A percentile compares a stretch with the other conserved stretches of the same genome.
These are phyloP conservation scores for Rhizopogon sp. DNA, from an alignment of 768 basidiomycete species.

Conservation along the genomic window DNA sequence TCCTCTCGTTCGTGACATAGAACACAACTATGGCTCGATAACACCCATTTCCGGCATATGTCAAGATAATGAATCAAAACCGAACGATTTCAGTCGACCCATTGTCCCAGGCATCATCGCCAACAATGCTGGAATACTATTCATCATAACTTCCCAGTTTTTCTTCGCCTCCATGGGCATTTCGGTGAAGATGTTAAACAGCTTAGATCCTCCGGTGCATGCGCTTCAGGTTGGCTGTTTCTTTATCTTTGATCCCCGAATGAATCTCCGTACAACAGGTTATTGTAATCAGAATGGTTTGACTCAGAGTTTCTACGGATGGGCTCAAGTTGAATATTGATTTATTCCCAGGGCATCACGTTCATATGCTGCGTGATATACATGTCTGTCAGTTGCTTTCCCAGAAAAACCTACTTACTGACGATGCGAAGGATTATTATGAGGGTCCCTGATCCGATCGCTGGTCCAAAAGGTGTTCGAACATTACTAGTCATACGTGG, in stretches of 20 bases:
- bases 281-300: slow-evolving; percentile 56
- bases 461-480: slow-evolving; percentile 69
- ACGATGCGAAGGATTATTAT: slow-evolving; percentile 27
- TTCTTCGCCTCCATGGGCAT: slow-evolving; percentile 60
- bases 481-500: slow-evolving; percentile 53
- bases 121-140: slow-evolving; percentile 53
- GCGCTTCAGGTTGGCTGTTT: slow-evolving; percentile 43
- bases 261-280: slow-evolving; percentile 28
- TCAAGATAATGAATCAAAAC: neutral
- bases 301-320: slow-evolving; percentile 4
- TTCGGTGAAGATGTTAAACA: slow-evolving; percentile 57
- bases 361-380: slow-evolving; percentile 47
- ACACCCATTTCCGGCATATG: too few species aligned
- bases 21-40: neutral
- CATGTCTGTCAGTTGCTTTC: slow-evolving; percentile 32
- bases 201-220: slow-evolving; percentile 52
- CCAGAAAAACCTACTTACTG: neutral
- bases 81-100: neutral
- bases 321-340: neutral
- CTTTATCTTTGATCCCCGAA: neutral
- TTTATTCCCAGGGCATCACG: slow-evolving; percentile 40
- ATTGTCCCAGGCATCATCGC: slow-evolving; percentile 7
- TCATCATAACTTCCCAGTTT: slow-evolving; percentile 54
- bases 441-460: slow-evolving; percentile 51
- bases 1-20: neutral